Evolutionary conservation across 768 basidiomycete genomes (phyloP), one percentile per base, ranked within the genome.

Genomic region (Polyporus arcularius): DNA sequence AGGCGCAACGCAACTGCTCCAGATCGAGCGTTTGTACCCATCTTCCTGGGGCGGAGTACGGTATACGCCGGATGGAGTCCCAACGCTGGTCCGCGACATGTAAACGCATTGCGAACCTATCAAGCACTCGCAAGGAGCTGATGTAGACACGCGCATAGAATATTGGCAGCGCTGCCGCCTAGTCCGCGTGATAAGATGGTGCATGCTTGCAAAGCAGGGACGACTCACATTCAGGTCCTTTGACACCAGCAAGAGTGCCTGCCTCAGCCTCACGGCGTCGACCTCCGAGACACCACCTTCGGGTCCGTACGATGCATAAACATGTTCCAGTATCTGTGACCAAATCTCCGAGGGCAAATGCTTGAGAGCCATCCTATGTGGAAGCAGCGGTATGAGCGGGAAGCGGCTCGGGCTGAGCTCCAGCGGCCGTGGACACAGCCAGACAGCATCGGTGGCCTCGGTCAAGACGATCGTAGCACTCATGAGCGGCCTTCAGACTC

Each of bases 41-140:
- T 70, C 94, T 82, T 31, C 94, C 94, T 1, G 94, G 94, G 0
- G 89, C 82, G 4, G 93, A 95, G 68, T 89, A 90, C 0, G 91
- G 91, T 65, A 91, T 93, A 52, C 94, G 83, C 53, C 91, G 85
- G 58, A 96, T 86, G 46, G 92, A 90, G 67, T 94, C 92, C 94
- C 94, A 96, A 68, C 82, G 83, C 65, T 84, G 80, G 62, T 96
- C 94, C 7, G 88, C 86, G 32, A 70, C 66, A 60, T 79, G 75
- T 1, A 96, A 79, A 26, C 76, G 78, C n/a, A 74, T 60, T n/a
- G 82, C 76, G 65, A 94, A 88, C 61, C 77, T 79, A 57, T 82
- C 79, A 43, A 94, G 76, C 5, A 78, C 70, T 12, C 70, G 56
- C 11, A 83, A 66, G 18, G 77, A 75, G 5, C 70, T 68, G 32